These are phyloP conservation scores for Pogostemon cablin DNA, from an alignment of 257 asterid genomes.

Conservation along the genomic window DNA sequence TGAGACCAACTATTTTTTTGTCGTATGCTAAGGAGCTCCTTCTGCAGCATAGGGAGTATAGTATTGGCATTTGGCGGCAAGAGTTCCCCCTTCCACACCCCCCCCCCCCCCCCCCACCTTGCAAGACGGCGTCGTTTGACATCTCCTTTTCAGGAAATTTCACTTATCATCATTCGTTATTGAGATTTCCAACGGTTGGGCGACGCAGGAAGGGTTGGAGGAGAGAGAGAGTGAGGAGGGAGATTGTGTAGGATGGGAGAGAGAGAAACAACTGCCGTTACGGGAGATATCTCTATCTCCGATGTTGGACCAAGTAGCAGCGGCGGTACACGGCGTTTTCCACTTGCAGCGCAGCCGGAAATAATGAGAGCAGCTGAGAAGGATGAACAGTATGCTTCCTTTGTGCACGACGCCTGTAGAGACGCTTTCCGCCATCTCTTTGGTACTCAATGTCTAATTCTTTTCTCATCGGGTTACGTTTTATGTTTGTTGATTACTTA, in stretches of 20 bases:
- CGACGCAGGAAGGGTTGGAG: neutral
- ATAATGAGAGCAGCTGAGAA: constrained; percentile 99
- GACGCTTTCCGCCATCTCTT: constrained; percentile 98
- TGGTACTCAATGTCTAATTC: constrained; percentile 41
- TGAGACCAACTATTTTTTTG: too few species aligned
- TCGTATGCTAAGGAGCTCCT: too few species aligned
- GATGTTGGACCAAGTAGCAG: constrained; percentile 48
- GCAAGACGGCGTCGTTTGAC: too few species aligned
- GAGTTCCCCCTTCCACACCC: too few species aligned
- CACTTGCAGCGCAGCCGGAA: constrained; percentile 90
- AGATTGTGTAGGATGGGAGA: constrained; percentile 35
- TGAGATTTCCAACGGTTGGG: too few species aligned
- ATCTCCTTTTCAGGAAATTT: too few species aligned
- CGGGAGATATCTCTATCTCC: constrained; percentile 42
- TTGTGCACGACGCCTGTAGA: constrained; percentile 94
- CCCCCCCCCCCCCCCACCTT: too few species aligned
- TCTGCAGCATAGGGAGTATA: too few species aligned
- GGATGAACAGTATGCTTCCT: constrained; percentile 97
- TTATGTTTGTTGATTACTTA: neutral
- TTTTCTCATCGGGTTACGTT: constrained; percentile 1
- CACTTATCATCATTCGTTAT: too few species aligned
- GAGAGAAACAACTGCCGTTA: constrained; percentile 38
- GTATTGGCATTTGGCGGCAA: too few species aligned
- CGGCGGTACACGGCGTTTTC: constrained; percentile 57
- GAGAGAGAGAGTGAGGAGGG: neutral